Conservation (phyloP, 805 yeast genomes). For the Suhomyces sp. region DNA sequence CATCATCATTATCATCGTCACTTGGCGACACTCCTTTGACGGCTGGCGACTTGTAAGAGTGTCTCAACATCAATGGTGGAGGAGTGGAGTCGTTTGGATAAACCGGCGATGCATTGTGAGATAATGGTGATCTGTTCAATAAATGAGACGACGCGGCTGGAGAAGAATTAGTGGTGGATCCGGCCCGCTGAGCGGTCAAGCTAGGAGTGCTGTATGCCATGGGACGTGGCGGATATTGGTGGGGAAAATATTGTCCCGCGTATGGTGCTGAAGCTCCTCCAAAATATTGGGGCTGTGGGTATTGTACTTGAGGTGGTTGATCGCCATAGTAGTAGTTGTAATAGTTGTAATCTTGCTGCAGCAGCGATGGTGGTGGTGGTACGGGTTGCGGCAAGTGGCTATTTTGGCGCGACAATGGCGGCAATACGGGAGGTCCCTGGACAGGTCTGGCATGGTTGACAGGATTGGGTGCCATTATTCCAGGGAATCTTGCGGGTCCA, state of each 20-base stretch:
- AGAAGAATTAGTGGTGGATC: neutral
- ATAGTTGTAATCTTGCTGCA: conserved; percentile 8
- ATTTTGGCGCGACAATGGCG: conserved; percentile 8
- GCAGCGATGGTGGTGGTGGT: neutral
- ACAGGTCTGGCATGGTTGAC: neutral
- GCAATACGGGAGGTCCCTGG: conserved; percentile 4
- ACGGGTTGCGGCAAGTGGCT: conserved; percentile 3
- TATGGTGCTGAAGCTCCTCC: neutral
- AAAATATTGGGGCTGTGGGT: neutral
- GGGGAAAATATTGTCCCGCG: neutral
- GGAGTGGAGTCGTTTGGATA: conserved; percentile 10
- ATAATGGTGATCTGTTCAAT: conserved; percentile 6
- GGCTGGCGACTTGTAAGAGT: conserved; percentile 4
- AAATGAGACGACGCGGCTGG: neutral
- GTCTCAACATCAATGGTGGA: conserved; percentile 8
- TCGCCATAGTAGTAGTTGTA: conserved; percentile 13
- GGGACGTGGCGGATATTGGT: neutral
- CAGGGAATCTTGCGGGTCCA: neutral
- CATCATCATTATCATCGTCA: conserved; percentile 5
- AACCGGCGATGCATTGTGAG: conserved; percentile 11
- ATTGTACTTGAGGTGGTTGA: neutral
- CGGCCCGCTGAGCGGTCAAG: neutral
- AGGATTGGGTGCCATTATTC: neutral
- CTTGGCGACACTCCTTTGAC: neutral
- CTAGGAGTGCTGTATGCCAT: neutral